Evolutionary conservation across 2,329 filamentous ascomycete species (phyloP), one percentile per base, ranked within the genome.

Genomic region (Rachicladosporium sp.): DNA sequence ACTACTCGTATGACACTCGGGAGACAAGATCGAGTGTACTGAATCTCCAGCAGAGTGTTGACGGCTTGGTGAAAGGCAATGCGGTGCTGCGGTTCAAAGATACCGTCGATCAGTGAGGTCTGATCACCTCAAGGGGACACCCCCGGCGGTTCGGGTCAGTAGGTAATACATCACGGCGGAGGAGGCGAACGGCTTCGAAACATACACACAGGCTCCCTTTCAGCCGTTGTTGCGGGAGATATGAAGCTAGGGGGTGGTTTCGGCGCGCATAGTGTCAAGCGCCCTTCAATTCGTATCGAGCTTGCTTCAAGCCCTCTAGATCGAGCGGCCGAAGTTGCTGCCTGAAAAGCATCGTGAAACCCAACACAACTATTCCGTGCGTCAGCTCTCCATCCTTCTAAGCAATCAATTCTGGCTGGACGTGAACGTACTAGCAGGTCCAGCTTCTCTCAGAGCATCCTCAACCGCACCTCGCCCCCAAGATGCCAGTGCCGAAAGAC

Each of bases 81-180:
- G 91, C 89, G 8, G 82, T 96, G 47, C 65, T 98, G 59, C 74
- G 83, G 50, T 98, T 98, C 62, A 93, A 89, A 58, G 88, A 95
- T 63, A 86, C 81, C 46, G 86, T 96, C 12, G 67, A 70, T 43
- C 53, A 53, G 35, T 55, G 8, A 11, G 12, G 10, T 38, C n/a
- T 15, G 3, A 33, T 11, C 31, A 7, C 9, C 31, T 12, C 11
- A 33, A 33, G 7, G 23, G 23, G 5, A 2, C 23, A 27, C 23
- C 23, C 6, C 23, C 23, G 23, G 23, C 23, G 23, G 6, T 27
- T 27, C 23, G 5, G 23, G 23, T 27, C 4, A 7, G 23, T 27
- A 27, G 23, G 23, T 27, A 27, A 27, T 27, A 27, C 23, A 27
- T 6, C 4, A 27, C 23, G 23, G 23, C 23, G 23, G 23, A 27